These are phyloP conservation scores for Exophiala mesophila DNA, from an alignment of 2,329 filamentous ascomycete species.

Conservation along the genomic window DNA sequence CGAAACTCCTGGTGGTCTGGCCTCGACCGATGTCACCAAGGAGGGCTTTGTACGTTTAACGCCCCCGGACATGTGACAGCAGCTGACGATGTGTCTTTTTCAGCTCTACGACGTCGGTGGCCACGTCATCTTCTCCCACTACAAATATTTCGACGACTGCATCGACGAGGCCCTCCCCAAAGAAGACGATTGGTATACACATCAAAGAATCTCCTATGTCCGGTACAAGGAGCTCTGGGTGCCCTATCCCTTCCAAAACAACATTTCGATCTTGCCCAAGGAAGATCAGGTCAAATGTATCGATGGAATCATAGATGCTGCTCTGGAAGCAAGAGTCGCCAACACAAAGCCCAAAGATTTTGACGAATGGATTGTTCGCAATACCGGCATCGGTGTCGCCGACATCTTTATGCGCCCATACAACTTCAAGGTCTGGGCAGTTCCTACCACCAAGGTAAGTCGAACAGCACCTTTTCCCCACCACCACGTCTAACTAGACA, in stretches of 20 bases:
- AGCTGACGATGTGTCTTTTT: not conserved
- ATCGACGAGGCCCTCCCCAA: slow-evolving; percentile 94
- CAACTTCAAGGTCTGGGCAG: slow-evolving; percentile 99
- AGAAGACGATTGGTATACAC: slow-evolving; percentile 91
- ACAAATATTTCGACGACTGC: slow-evolving; percentile 99
- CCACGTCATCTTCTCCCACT: slow-evolving; percentile 99
- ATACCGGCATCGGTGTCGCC: slow-evolving; percentile 82
- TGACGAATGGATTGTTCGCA: slow-evolving; percentile 96
- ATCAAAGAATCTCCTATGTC: slow-evolving; percentile 98
- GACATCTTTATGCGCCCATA: slow-evolving; percentile 98
- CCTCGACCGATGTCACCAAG: slow-evolving; percentile 87
- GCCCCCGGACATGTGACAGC: slow-evolving; percentile 4
- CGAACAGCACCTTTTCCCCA: no score
- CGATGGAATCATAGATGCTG: slow-evolving; percentile 92
- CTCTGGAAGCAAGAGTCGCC: slow-evolving; percentile 77
- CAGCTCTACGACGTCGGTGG: slow-evolving; percentile 98
- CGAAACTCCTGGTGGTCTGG: slow-evolving; percentile 89
- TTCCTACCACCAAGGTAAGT: slow-evolving; percentile 88
- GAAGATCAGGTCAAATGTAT: slow-evolving; percentile 94
- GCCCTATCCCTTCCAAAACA: slow-evolving; percentile 99
- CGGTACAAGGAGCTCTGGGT: slow-evolving; percentile 96
- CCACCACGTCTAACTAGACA: slow-evolving; percentile 4
- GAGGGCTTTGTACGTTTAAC: slow-evolving; percentile 51
- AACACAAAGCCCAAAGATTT: slow-evolving; percentile 94
- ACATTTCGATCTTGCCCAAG: slow-evolving; percentile 96